A percentile compares a stretch with the other conserved stretches of the same genome.
phyloP scores from a whole-genome alignment of 1,284 basidiomycete species.

The Rhizopogon hawkerae region DNA sequence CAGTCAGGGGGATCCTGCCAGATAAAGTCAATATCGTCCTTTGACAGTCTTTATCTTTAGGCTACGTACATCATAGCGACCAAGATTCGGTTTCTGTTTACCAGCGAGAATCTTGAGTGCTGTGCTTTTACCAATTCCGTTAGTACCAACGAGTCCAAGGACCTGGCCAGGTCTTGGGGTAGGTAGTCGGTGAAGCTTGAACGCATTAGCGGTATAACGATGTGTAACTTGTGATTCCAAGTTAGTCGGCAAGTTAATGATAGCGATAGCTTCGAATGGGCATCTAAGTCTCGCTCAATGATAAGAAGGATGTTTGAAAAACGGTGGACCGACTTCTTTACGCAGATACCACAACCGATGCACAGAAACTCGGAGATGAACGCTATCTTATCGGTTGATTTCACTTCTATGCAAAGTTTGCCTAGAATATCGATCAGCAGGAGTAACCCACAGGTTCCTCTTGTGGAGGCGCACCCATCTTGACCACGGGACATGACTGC shows the following conservation, averaged over 20 bases:
- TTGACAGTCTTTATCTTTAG: not conserved
- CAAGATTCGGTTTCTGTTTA: constrained; percentile 90
- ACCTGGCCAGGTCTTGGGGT: constrained; percentile 95
- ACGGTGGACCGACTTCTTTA: constrained; percentile 73
- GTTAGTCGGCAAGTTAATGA: constrained; percentile 96
- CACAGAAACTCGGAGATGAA: constrained; percentile 96
- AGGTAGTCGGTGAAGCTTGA: constrained; percentile 95
- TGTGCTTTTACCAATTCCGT: constrained; percentile 97
- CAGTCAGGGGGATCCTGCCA: constrained; percentile 88
- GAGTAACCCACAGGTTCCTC: not conserved
- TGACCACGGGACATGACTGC: constrained; percentile 93
- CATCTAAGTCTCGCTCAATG: constrained; percentile 48
- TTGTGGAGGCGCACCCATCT: constrained; percentile 70
- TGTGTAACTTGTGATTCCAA: constrained; percentile 91
- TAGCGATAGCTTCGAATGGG: constrained; percentile 94
- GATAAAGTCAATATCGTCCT: constrained; percentile 6
- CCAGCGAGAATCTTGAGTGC: constrained; percentile 93
- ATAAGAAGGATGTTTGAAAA: constrained; percentile 4
- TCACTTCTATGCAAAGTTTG: constrained; percentile 96
- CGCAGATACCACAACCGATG: constrained; percentile 97
- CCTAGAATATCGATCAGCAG: constrained; percentile 37
- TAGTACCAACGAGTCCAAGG: constrained; percentile 91
- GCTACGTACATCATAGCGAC: constrained; percentile 73
- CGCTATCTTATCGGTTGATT: constrained; percentile 87
- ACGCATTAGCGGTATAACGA: constrained; percentile 94